Evolutionary conservation across 495 filamentous ascomycete genomes (phyloP), one percentile per base, ranked within the genome.

Genomic region (Tuber umbilicatum): DNA sequence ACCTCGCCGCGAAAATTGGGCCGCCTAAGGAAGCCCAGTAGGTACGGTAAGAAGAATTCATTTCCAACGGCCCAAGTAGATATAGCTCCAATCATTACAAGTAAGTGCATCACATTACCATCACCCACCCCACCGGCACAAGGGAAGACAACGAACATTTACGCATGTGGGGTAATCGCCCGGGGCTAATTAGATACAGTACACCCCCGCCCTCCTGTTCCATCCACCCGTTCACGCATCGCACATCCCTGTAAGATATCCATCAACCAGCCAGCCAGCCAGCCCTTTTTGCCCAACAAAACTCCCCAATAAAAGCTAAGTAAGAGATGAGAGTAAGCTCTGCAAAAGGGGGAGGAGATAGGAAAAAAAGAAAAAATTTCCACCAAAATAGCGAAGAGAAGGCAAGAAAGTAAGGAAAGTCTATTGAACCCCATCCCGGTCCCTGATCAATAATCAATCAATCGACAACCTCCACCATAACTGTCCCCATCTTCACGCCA

Each of bases 401-500:
- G 23, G 19, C 21, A 50, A 19, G 55, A 35, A 64, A 64, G 14
- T 35, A 31, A 35, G 27, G 16, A 35, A 64, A 64, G 31, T 64
- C 55, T 64, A 64, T 64, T n/a, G 16, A 64, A 64, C 27, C 7
- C 47, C 31, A 64, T 35, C 55, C 31, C n/a, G 16, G 14, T 42
- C n/a, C 35, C 35, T 41, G 23, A 39, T n/a, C 47, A 69, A 60
- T 55, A 77, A 50, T 78, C 70, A 75, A 64, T 64, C 55, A 35
- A 35, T 81, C 79, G 73, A 81, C 73, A 69, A 77, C 37, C 81
- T 97, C 95, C 55, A 99, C 90, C 91, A 96, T 97, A 47, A 99
- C 90, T 0, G 92, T 97, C 21, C 90, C 93, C 79, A 94, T 94
- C 85, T 92, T 94, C 76, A 99, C 82, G 2, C 95, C 93, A 1